Conservation (phyloP, 345 rosid species). For the Geranium brycei region DNA sequence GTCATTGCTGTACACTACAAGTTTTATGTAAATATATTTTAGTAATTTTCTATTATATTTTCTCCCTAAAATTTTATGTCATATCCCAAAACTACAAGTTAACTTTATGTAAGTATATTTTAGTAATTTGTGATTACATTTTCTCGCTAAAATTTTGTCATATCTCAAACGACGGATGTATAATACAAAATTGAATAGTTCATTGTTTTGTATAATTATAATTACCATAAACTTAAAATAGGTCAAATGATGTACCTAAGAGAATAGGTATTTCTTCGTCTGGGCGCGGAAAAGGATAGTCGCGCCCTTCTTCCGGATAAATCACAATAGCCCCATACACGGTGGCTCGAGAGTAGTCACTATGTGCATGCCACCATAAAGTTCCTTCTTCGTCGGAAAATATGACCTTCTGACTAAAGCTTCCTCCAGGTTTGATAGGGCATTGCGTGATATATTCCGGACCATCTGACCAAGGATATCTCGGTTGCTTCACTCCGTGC, state of each 20-base stretch:
- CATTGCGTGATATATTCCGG: constrained; percentile 34
- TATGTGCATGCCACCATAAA: constrained; percentile 5
- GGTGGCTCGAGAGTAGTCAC: constrained; percentile 23
- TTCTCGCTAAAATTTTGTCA: no score
- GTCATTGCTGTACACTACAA: no score
- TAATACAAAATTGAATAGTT: no score
- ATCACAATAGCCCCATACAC: constrained; percentile 31
- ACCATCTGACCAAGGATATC: constrained; percentile 35
- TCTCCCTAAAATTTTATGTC: no score
- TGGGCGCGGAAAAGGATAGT: constrained; percentile 24
- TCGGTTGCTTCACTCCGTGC: constrained; percentile 35
- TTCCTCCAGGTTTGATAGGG: constrained; percentile 21
- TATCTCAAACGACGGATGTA: no score
- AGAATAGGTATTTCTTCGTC: constrained; percentile 21
- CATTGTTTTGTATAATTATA: no score
- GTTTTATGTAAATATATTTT: no score
- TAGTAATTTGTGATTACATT: no score
- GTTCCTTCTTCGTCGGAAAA: constrained; percentile 25
- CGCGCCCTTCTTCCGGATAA: constrained; percentile 14
- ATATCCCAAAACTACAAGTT: no score
- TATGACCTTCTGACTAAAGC: constrained; percentile 17
- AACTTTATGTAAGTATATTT: no score
- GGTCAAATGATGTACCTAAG: constrained; percentile 10
- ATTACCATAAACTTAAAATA: no score
- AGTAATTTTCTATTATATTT: no score